These are phyloP conservation scores for Pezicula neosporulosa DNA, from an alignment of 2,329 filamentous ascomycete genomes.

Conservation along the genomic window DNA sequence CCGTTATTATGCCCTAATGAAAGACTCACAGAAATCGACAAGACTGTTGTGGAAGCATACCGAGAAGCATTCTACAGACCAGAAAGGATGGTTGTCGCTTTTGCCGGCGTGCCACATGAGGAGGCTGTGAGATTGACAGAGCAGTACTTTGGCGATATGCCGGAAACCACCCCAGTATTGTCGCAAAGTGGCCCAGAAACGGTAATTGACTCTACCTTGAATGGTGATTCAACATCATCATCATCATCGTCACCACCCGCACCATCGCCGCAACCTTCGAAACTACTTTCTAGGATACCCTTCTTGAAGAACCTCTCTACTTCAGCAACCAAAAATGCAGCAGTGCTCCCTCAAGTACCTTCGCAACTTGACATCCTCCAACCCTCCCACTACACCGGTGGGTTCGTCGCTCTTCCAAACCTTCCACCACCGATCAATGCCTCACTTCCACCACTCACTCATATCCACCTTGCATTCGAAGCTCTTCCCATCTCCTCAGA, in stretches of 20 bases:
- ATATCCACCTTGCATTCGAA: slow-evolving; percentile 96
- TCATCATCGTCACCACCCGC: slow-evolving; percentile 32
- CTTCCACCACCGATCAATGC: slow-evolving; percentile 77
- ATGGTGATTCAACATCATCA: slow-evolving; percentile 34
- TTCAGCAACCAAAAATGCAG: slow-evolving; percentile 61
- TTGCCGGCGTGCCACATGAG: slow-evolving; percentile 83
- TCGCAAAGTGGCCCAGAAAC: slow-evolving; percentile 58
- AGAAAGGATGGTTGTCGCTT: slow-evolving; percentile 90
- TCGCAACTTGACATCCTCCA: slow-evolving; percentile 52
- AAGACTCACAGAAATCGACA: slow-evolving; percentile 71
- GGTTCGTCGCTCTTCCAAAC: slow-evolving; percentile 80
- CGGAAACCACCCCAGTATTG: slow-evolving; percentile 45
- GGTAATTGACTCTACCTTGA: slow-evolving; percentile 39
- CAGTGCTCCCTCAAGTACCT: slow-evolving; percentile 44
- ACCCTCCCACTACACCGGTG: slow-evolving; percentile 85
- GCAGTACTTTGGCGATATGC: slow-evolving; percentile 91
- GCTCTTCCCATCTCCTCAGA: slow-evolving; percentile 84
- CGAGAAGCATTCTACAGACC: slow-evolving; percentile 81
- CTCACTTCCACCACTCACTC: slow-evolving; percentile 74
- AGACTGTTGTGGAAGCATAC: slow-evolving; percentile 72
- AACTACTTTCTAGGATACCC: slow-evolving; percentile 77
- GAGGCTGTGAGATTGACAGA: slow-evolving; percentile 77
- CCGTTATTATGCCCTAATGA: slow-evolving; percentile 89
- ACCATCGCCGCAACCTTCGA: slow-evolving; percentile 51
- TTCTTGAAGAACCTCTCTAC: slow-evolving; percentile 89